Evolutionary conservation across 2,329 filamentous ascomycete species (phyloP).

Genomic region (Calycina marina): DNA sequence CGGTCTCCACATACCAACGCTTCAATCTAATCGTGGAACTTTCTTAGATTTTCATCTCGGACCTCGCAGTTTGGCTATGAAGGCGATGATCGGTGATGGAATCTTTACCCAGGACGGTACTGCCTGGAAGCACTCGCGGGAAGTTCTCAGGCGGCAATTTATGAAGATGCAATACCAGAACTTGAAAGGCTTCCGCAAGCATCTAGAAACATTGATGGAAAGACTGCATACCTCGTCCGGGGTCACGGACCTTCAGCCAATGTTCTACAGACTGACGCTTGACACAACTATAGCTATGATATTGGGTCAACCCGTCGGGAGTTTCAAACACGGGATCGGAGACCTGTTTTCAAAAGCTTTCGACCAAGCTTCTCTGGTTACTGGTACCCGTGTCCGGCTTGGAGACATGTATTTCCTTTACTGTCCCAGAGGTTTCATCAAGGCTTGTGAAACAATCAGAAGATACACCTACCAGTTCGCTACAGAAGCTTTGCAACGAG

Average conservation of each 20-base stretch:
- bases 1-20: background rate
- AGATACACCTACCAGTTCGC: background rate
- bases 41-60: slow-evolving; percentile 23
- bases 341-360: background rate
- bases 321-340: slow-evolving; percentile 1
- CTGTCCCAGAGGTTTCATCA: background rate
- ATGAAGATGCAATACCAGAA: slow-evolving; percentile 25
- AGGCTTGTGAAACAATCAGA: background rate
- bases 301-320: slow-evolving; percentile 6
- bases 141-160: slow-evolving; percentile 28
- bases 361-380: background rate
- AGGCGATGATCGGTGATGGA: slow-evolving; percentile 13
- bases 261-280: slow-evolving; percentile 50
- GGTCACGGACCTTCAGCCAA: slow-evolving; percentile 41
- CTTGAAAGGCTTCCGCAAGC: slow-evolving; percentile 41
- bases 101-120: slow-evolving; percentile 13
- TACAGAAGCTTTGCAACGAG: background rate
- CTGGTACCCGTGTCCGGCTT: background rate
- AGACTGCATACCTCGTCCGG: slow-evolving; percentile 37
- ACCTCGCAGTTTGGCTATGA: slow-evolving; percentile 22
- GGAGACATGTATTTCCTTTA: background rate
- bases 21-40: slow-evolving; percentile 1
- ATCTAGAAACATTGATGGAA: slow-evolving; percentile 39
- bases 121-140: slow-evolving; percentile 24
- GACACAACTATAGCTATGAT: slow-evolving; percentile 29